A percentile compares a stretch with the other conserved stretches of the same genome.
These are phyloP conservation scores for Hyphopichia burtonii DNA, from an alignment of 1,139 yeast genomes.

Conservation along the genomic window DNA sequence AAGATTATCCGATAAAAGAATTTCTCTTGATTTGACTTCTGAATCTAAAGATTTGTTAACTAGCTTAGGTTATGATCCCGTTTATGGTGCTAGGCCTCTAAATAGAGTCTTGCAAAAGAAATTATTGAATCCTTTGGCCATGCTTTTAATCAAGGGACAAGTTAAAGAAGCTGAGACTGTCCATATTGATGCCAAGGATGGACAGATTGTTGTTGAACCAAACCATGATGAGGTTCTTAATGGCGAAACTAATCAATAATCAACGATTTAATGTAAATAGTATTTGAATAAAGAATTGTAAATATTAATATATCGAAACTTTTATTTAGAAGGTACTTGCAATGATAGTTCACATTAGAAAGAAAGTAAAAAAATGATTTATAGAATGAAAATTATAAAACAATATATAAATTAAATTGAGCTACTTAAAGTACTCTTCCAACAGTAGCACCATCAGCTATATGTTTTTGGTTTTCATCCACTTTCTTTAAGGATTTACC, in stretches of 20 bases:
- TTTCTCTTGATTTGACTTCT: slow-evolving; percentile 54
- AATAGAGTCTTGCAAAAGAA: slow-evolving; percentile 84
- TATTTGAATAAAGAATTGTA: no score
- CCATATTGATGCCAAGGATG: slow-evolving; percentile 25
- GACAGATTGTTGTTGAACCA: slow-evolving; percentile 38
- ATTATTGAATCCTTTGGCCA: slow-evolving; percentile 83
- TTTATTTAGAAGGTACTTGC: no score
- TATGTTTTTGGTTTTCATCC: slow-evolving; percentile 42
- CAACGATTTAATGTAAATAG: not conserved
- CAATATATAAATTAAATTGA: no score
- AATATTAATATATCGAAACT: not conserved
- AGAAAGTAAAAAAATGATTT: no score
- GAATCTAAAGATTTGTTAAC: slow-evolving; percentile 77
- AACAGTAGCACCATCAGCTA: slow-evolving; percentile 44
- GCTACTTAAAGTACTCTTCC: slow-evolving; percentile 45
- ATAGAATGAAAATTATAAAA: no score
- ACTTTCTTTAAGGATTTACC: slow-evolving; percentile 53
- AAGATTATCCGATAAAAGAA: slow-evolving; percentile 77
- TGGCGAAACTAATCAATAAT: not conserved
- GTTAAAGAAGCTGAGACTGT: slow-evolving; percentile 71
- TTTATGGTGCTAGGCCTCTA: slow-evolving; percentile 94
- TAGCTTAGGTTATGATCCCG: slow-evolving; percentile 82
- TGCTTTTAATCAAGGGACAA: slow-evolving; percentile 74
- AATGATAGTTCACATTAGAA: no score
- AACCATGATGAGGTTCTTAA: slow-evolving; percentile 37